Evolutionary conservation across 805 yeast species (phyloP), one percentile per base, ranked within the genome.

Genomic region (Saccharomycopsis capsularis): DNA sequence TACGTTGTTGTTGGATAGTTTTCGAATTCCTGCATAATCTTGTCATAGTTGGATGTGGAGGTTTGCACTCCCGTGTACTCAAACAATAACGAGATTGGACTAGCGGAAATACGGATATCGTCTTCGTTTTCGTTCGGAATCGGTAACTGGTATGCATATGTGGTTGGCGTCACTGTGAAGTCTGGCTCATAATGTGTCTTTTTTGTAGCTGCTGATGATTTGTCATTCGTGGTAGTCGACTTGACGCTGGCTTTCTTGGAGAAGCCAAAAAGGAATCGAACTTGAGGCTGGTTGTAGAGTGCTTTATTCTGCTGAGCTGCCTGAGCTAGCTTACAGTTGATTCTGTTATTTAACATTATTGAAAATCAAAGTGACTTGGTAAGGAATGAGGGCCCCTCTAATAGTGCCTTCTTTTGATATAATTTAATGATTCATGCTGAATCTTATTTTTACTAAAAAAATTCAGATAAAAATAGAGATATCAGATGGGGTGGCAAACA

Each of bases 1-100:
- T 68, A 61, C 24, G 61, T 68, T 4, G 75, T 66, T 34, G 68
- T 48, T 13, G 81, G 80, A 48, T 67, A 71, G 45, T 67, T 60
- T 25, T 68, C 64, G 55, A 76, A 78, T 39, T 58, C 56, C 24
- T 60, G 64, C 50, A 62, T 62, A 43, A 66, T 63, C 4, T 62
- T 62, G 19, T 62, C 32, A 36, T 27, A 24, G 15, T 52, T 43
- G n/a, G 50, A 39, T 42, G 67, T 59, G 52, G 67, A 58, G 1
- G 68, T 66, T 38, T 64, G 63, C 30, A 64, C 60, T 4, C 71
- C 72, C 39, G 70, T 68, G 44, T 58, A 57, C 42, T 67, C 66
- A 34, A 53, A 53, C 16, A 50, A 27, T 21, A 50, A 25, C 11
- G 57, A 51, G 4, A 52, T 15, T 9, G 54, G 52, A 1, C 44